Base-by-base conservation (phyloP, 2,329 filamentous ascomycete genomes). In the Ophiostoma angusticollis region DNA sequence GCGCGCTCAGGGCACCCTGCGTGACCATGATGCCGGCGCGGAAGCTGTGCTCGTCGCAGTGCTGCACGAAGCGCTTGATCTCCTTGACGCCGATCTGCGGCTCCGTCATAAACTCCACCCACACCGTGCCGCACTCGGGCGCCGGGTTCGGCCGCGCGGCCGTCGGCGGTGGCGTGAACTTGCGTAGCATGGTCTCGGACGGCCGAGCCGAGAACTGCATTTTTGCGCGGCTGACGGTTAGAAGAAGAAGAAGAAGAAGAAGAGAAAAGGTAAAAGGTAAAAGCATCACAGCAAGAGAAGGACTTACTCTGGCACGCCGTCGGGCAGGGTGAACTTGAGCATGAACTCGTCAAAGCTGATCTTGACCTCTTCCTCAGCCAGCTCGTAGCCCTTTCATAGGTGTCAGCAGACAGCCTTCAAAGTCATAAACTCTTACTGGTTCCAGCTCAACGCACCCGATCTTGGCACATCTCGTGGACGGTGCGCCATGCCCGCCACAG, bases 401-500 rank as follows among this genome's bases (percentile, higher is more conserved):
- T 22, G 9, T 9, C 11, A 3, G 9, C 4, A 3, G 33, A 16
- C 17, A 16, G 32, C 7, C 37, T 27, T 21, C 34, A 21, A 25
- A 16, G 32, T 6, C 37, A 27, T 21, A 33, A 21, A 25, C 40
- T 39, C 42, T 40, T 37, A 32, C 18, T 35, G 39, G 33, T 31
- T 32, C 44, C 50, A 18, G 19, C 30, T 24, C 11, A 45, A 52
- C 81, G 53, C 74, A 94, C 87, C 59, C 89, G 68, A 60, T 96
- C 91, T 45, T 74, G 70, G 51, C 91, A 80, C 89, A 98, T 93
- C 70, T 98, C 84, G 61, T 93, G 85, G 35, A 86, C 78, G 8
- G 91, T 98, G 61, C 78, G 78, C 76, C 84, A 93, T 52, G 87
- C 85, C 60, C 89, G 83, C 89, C 91, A 98, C 50, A 95, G 75